Base-by-base conservation (phyloP, 768 basidiomycete species). In the Mycena indigotica region DNA sequence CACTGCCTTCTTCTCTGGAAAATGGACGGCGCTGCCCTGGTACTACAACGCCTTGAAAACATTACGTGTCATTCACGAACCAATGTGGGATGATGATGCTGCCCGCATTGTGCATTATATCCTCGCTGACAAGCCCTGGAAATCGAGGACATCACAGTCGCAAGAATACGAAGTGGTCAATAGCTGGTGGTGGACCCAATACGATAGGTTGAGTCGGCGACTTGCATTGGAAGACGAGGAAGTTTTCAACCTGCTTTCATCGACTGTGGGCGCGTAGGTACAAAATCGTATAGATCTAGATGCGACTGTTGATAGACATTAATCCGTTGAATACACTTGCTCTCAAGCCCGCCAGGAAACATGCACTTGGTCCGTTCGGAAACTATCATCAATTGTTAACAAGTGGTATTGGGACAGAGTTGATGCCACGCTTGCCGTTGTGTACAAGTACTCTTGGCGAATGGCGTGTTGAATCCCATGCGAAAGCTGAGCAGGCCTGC, bases 1-100 rank as follows among this genome's bases (percentile, higher is more conserved):
- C 28, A 82, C 95, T 1, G 82, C 80, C 28, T 84, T 85, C 67
- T 98, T 96, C 77, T 72, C 79, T 54, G 89, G 88, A 17, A 85
- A 72, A 68, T 95, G 92, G 91, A 80, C 77, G 52, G 87, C 91
- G 4, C 72, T 96, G 38, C 83, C 87, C 1, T 97, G 91, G 85
- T 85, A 85, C 59, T 95, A 94, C 72, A 99, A 99, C 66, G 95
- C 94, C 0, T 78, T 98, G 61, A 95, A 93, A 74, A 91, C 95
- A n/a, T 71, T 93, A 64, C 81, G 89, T 44, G 67, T 77, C 28
- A 78, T 86, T 35, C 97, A 99, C 72, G 71, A 80, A 32, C 69
- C 80, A 29, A 67, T 93, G 65, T 99, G 96, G 96, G 75, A 82
- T 41, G 93, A 97, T 67, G 84, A 87, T 3, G 88, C 94, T 70